Base-by-base conservation (phyloP, 2,329 filamentous ascomycete genomes). In the Orbilia quercus region DNA sequence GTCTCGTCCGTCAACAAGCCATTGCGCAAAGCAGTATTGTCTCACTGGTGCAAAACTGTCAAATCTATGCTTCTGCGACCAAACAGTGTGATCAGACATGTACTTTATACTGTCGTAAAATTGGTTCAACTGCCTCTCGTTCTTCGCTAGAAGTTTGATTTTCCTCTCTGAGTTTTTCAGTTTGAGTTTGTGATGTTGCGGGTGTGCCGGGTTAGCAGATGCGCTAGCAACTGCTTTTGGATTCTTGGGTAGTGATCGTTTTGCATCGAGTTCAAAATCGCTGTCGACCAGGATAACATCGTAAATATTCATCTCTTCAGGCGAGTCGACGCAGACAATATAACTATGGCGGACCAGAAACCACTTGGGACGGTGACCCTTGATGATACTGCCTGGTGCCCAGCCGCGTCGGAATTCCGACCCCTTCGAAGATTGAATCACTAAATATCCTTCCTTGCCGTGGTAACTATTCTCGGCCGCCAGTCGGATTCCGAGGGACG, bases 321-420 rank as follows among this genome's bases (percentile, higher is more conserved):
- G 95, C 0, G 95, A 97, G 79, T 98, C 94, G n/a, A 98, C 93
- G 77, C 94, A 97, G 47, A 96, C 94, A 71, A 99, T 89, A 79
- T 99, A 99, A 82, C 92, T 98, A 81, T 98, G 93, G 57, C 95
- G 86, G n/a, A 99, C 92, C 18, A 98, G 84, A 80, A 99, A 99
- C 95, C 95, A 99, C 80, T 97, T 97, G 16, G 92, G 91, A 73
- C 88, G 90, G 81, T 97, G 93, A 11, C 92, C 87, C 58, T 88
- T 88, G 79, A 92, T 91, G 75, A 96, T 85, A 77, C 92, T 89
- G 57, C 87, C 85, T 0, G 92, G 91, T 1, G 89, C 92, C 79
- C 95, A 84, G 34, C 93, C 89, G 76, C 89, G 89, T 74, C 92
- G 87, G 78, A 94, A 92, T 80, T 96, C 92, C 22, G 96, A 84